Evolutionary conservation across 371 early-diverging fungal species (phyloP), one percentile per base, ranked within the genome.

Genomic region (Batrachochytrium dendrobatidis): DNA sequence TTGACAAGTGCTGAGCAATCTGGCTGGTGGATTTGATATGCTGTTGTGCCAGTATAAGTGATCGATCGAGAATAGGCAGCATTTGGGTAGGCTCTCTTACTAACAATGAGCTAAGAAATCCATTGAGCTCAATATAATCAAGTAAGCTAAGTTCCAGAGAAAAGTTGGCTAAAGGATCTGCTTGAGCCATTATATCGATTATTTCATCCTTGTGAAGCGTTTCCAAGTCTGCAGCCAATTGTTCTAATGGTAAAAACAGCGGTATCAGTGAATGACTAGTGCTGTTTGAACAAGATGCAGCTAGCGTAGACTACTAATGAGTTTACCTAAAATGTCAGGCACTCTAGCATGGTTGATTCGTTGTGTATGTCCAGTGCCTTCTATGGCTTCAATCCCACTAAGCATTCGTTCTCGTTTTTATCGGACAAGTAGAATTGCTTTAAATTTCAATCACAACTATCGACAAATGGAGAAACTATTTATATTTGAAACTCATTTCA

Each of bases 61-160:
- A 66, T 22, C 8, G 28, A 35, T 72, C 67, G 17, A 61, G 52
- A 6, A 72, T 53, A 1, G 66, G 64, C 8, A 72, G 51, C 8
- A 61, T 31, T 22, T 44, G 39, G 43, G 29, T 30, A 12, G 66
- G 70, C 3, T 55, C n/a, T n/a, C 15, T 20, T 26, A 58, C 33
- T 5, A 63, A 48, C 32, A n/a, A 46, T 32, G 46, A 15, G 35
- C 52, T 34, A 15, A 62, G 50, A 24, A 15, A 61, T 4, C 56
- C 52, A 45, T 55, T 64, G 15, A 22, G 32, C 26, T 60, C 59
- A 31, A 49, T 15, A 28, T 61, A 64, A n/a, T 61, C 31, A 7
- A 51, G 6, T n/a, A 68, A 45, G 49, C 68, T 63, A 17, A 69
- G 18, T n/a, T 63, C 46, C 30, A 69, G 34, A 17, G 63, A 52